Conservation (phyloP, 306 rosid genomes). For the Ochetophila trinervis region DNA sequence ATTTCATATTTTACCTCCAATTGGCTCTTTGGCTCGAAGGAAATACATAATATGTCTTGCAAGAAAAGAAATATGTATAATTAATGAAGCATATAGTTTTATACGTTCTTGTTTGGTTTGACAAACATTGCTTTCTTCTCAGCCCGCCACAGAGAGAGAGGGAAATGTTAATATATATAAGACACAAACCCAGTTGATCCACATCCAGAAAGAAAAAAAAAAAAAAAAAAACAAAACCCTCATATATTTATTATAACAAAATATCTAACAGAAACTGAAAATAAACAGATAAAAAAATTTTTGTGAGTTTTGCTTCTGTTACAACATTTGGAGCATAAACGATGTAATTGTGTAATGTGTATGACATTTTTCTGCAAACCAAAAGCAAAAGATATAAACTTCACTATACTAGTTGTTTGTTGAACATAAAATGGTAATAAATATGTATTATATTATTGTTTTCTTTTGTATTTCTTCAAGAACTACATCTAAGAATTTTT, state of each 20-base stretch:
- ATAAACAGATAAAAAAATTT: constrained; percentile 4
- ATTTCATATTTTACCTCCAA: too few species aligned
- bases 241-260: not conserved
- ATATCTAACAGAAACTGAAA: not conserved
- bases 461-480: too few species aligned
- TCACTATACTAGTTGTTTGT: too few species aligned
- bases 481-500: too few species aligned
- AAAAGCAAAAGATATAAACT: too few species aligned
- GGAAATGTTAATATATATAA: not conserved
- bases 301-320: not conserved
- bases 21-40: too few species aligned
- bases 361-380: not conserved
- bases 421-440: too few species aligned
- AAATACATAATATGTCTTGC: constrained; percentile 30
- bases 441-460: too few species aligned
- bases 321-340: too few species aligned
- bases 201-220: too few species aligned
- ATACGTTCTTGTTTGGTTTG: constrained; percentile 35
- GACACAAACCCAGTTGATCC: constrained; percentile 10
- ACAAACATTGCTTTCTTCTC: constrained; percentile 8
- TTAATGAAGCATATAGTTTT: not conserved
- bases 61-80: constrained; percentile 36
- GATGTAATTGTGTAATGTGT: too few species aligned
- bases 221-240: constrained; percentile 14
- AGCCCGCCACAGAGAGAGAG: not conserved